Evolutionary conservation across 225 moss, liverwort and hornwort species (phyloP), one percentile per base, ranked within the genome.

Genomic region (Marchantia paleacea): DNA sequence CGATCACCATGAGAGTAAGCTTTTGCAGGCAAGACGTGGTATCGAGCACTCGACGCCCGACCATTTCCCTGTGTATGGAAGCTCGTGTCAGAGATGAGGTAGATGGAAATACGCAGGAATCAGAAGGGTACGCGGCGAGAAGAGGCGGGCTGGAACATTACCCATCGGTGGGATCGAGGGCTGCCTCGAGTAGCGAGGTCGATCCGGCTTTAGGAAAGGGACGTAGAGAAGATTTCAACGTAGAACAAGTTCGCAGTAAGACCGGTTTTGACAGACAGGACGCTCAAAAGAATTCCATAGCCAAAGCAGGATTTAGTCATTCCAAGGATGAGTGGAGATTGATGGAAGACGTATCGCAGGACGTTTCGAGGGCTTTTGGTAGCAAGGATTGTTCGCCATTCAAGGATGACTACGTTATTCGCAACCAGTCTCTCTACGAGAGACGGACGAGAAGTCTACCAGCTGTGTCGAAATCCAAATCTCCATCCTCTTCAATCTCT

Each of bases 371-470:
- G 14, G 91, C 79, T 2, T 64, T 84, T 25, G 78, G 28, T 49
- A 84, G 79, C 16, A 91, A 87, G 31, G 86, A 80, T 0, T 85
- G 86, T 68, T 91, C 86, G 26, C 82, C 90, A 6, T 85, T 82
- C 1, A 91, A 91, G 76, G 91, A 92, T 57, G 89, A 92, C 10
- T 82, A 26, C 19, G 51, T 72, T 7, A 39, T 80, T 18, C 67
- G 80, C 10, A 80, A 80, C 20, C 70, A 80, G 49, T 24, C 89
- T 8, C 65, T 91, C 30, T 86, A 83, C 15, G 89, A 87, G 2
- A 76, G 91, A 7, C 92, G 92, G 8, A 88, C 92, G 7, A 68
- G 85, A 28, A 89, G 89, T 10, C 84, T 92, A 2, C 92, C 92
- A 0, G 51, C 85, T 6, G 85, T 89, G 2, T 81, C 80, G 12